These are phyloP conservation scores for Cryptococcus amylolentus DNA, from an alignment of 1,284 basidiomycete species.

Conservation along the genomic window DNA sequence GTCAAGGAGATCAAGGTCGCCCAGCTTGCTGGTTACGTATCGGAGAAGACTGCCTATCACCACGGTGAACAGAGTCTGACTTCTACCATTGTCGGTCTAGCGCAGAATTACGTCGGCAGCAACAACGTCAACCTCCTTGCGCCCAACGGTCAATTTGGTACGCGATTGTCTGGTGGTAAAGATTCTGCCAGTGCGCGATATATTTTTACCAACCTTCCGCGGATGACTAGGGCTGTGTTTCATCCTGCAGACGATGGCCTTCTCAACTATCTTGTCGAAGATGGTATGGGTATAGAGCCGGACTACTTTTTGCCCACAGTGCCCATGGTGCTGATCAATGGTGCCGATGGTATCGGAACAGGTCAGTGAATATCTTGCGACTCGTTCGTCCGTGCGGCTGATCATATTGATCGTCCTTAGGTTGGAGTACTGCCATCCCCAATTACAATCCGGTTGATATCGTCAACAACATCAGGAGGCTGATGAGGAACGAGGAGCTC, in stretches of 20 bases:
- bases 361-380: conserved; percentile 52
- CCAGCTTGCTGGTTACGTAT: conserved; percentile 91
- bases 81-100: conserved; percentile 87
- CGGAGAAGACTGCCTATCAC: conserved; percentile 92
- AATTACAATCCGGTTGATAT: conserved; percentile 92
- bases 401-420: conserved; percentile 47
- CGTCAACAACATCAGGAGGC: conserved; percentile 76
- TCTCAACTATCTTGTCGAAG: conserved; percentile 80
- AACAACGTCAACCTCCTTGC: conserved; percentile 91
- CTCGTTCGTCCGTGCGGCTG: background rate
- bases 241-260: conserved; percentile 81
- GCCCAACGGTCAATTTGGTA: conserved; percentile 96
- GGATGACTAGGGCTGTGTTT: conserved; percentile 76
- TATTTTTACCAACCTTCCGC: conserved; percentile 81
- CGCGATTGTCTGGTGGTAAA: conserved; percentile 77
- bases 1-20: conserved; percentile 94
- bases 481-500: conserved; percentile 83
- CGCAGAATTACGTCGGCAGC: conserved; percentile 91
- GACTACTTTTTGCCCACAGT: conserved; percentile 91
- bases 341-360: conserved; percentile 96
- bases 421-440: conserved; percentile 93
- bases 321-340: conserved; percentile 88
- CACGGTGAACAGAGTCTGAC: conserved; percentile 88
- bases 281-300: conserved; percentile 85
- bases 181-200: conserved; percentile 97